A percentile compares a stretch with the other conserved stretches of the same genome.
These are phyloP conservation scores for Chlamydomonas sp. DNA, from an alignment of 139 green algal genomes.

Conservation along the genomic window DNA sequence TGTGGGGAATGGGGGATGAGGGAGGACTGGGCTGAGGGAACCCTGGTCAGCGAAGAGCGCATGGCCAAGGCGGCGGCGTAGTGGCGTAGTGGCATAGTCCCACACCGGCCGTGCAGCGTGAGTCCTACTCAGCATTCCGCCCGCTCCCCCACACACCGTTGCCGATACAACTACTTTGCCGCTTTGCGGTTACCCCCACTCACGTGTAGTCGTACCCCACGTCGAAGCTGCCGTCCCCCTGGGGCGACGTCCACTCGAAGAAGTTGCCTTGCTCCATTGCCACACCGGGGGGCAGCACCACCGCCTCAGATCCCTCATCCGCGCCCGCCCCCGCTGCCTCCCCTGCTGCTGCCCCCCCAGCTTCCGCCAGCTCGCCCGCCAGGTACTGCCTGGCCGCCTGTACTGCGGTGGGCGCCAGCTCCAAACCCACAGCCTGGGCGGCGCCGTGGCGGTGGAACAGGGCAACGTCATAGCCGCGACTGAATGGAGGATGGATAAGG, in stretches of 20 bases:
- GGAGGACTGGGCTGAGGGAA: too few relatives aligned
- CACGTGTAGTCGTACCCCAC: conserved; percentile 77
- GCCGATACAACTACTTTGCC: too few relatives aligned
- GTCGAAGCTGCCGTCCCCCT: conserved; percentile 40
- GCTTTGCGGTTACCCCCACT: too few relatives aligned
- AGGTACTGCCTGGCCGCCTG: neutral
- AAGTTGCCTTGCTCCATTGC: conserved; percentile 55
- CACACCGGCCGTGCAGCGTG: too few relatives aligned
- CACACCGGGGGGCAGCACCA: too few relatives aligned
- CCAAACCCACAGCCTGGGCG: conserved; percentile 47
- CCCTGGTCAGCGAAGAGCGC: too few relatives aligned
- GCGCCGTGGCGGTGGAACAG: conserved; percentile 48
- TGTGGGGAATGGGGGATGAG: too few relatives aligned
- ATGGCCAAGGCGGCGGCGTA: too few relatives aligned
- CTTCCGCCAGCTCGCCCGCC: neutral
- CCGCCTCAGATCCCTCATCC: neutral
- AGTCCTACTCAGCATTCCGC: too few relatives aligned
- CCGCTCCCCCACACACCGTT: too few relatives aligned
- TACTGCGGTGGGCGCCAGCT: conserved; percentile 52
- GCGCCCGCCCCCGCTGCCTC: neutral
- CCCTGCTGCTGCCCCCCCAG: neutral
- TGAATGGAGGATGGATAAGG: conserved; percentile 42
- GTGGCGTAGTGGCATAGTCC: too few relatives aligned
- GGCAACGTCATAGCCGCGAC: conserved; percentile 68
- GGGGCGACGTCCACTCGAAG: conserved; percentile 27